Percentiles rank a stretch among this genome's conserved stretches.
phyloP scores from a whole-genome alignment of 495 filamentous ascomycete species.

The Cryomyces antarcticus region DNA sequence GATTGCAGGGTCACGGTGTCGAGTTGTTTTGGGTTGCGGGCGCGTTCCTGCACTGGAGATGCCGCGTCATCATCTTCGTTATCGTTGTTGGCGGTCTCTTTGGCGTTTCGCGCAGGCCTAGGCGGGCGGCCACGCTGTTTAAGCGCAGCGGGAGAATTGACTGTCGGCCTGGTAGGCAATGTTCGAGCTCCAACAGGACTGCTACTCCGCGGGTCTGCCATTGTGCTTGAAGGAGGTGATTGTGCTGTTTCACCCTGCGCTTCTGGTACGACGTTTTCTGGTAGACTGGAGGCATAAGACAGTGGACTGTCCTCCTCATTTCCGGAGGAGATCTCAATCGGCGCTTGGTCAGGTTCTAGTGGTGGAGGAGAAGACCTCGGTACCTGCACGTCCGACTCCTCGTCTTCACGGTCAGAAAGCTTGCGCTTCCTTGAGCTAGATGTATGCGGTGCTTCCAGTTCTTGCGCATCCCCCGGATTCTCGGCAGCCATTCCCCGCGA shows the following conservation, averaged over 20 bases:
- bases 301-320: no score
- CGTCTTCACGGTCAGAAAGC: slow-evolving; percentile 2
- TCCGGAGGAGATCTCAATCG: no score
- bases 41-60: no score
- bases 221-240: slow-evolving; percentile 10
- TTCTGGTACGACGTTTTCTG: no score
- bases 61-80: no score
- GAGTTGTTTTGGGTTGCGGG: no score
- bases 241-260: no score
- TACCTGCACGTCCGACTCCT: slow-evolving; percentile 10
- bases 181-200: slow-evolving; percentile 5
- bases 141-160: neutral
- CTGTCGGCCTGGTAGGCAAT: neutral
- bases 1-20: slow-evolving; percentile 10
- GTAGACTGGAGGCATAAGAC: no score
- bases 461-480: neutral
- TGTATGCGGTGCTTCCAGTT: neutral
- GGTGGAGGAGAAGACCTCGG: slow-evolving; percentile 14
- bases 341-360: neutral
- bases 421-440: slow-evolving; percentile 21
- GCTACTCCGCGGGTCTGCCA: slow-evolving; percentile 32
- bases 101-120: no score
- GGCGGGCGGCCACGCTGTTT: no score
- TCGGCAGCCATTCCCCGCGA: neutral
- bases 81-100: no score